phyloP scores from a whole-genome alignment of 305 asterid genomes.

The Fraxinus greggii region DNA sequence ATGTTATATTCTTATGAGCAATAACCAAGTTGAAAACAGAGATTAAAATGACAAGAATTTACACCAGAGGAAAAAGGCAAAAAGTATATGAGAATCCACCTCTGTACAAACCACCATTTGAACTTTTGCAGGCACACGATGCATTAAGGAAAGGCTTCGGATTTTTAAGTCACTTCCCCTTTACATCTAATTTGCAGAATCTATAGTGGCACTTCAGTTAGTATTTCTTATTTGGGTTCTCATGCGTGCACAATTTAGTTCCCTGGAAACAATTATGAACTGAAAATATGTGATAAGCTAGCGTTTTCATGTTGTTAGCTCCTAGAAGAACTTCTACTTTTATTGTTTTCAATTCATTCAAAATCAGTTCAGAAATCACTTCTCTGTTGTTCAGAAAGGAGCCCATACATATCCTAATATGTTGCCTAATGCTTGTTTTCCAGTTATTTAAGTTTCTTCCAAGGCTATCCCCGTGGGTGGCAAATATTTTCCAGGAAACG shows the following conservation, averaged over 20 bases:
- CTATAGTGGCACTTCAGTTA: not conserved
- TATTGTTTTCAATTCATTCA: not conserved
- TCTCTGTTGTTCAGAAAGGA: not conserved
- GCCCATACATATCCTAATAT: constrained; percentile 6
- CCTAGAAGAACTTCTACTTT: not conserved
- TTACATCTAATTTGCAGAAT: not conserved
- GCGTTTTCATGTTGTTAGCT: not conserved
- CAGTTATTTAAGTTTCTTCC: constrained; percentile 87
- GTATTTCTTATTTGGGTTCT: not conserved
- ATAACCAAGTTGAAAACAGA: not conserved
- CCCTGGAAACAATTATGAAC: not conserved
- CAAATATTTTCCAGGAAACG: constrained; percentile 49
- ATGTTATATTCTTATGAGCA: not conserved
- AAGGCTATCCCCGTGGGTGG: constrained; percentile 70
- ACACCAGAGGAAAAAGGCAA: not conserved
- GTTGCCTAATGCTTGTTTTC: constrained; percentile 19
- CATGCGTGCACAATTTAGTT: not conserved
- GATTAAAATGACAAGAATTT: not conserved
- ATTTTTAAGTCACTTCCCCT: not conserved
- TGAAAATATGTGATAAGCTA: not conserved
- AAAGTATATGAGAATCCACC: not conserved
- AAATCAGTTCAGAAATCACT: not conserved
- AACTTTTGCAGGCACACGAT: not conserved
- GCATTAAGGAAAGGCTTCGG: not conserved
- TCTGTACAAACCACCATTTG: not conserved